Base-by-base conservation (phyloP, 2,329 filamentous ascomycete species). In the Sporothrix variecibatus region DNA sequence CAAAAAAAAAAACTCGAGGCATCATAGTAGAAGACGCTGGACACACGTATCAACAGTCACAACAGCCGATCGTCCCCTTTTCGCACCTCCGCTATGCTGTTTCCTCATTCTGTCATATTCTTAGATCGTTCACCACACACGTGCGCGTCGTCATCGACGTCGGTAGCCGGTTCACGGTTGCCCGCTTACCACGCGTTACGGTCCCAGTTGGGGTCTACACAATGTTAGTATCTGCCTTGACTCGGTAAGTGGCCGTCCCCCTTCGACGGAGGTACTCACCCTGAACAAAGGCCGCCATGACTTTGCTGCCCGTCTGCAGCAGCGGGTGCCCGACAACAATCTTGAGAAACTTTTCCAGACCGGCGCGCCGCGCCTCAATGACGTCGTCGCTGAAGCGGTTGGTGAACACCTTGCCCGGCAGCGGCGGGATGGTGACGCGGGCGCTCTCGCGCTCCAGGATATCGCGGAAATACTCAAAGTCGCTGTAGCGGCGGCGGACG, bases 391-490 rank as follows among this genome's bases (percentile, higher is more conserved):
- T 97, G 86, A 99, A 99, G 65, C 96, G 91, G 83, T 98, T 98
- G 71, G 95, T 97, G 79, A 98, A 98, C 73, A 99, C 96, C 85
- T 98, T 99, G 71, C 96, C 96, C 0, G 96, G 96, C 77, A 99
- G 86, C 5, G 96, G 95, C 0, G 96, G 96, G 80, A 99, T 99
- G 28, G 94, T 97, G 74, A 99, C 96, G 77, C 95, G 90, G 74
- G 95, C 95, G 79, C 90, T 93, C 85, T 99, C 96, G 78, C 96
- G 92, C 89, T 99, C 96, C 75, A 99, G 90, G 77, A 98, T 97
- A 83, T 99, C 96, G 81, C 96, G 93, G 84, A 99, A 99, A 85
- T 97, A 95, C 85, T 99, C 96, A 82, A 99, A 99, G 84, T 99
- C 96, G 74, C 93, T 96, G 87, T 99, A 99, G 71, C 96, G 94